These are phyloP conservation scores for Gossypium stocksii DNA, from an alignment of 345 rosid species.

Conservation along the genomic window DNA sequence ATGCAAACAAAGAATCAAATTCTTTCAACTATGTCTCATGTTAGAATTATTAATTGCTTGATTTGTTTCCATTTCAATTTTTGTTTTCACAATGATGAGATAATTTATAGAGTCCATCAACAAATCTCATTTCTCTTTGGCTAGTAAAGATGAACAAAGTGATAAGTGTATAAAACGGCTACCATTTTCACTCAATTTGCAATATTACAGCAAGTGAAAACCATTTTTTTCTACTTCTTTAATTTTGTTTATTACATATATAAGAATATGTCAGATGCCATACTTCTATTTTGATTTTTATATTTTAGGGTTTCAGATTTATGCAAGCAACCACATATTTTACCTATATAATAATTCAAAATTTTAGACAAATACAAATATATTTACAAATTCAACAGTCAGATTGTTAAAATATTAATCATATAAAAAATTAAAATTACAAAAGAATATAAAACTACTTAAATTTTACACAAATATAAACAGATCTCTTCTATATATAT, in stretches of 20 bases:
- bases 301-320: no score
- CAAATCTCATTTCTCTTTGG: neutral
- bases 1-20: neutral
- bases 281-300: no score
- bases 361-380: no score
- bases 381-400: no score
- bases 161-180: neutral
- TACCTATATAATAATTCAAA: no score
- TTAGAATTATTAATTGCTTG: constrained; percentile 1
- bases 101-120: neutral
- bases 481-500: no score
- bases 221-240: no score
- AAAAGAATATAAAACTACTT: no score
- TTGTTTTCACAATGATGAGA: neutral
- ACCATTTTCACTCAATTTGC: neutral
- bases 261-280: neutral
- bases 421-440: no score
- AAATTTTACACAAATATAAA: no score
- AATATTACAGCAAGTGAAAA: neutral
- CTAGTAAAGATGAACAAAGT: neutral
- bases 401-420: no score
- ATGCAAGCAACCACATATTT: no score
- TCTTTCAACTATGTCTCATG: neutral
- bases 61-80: constrained; percentile 11
- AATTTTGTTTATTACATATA: neutral